Percentiles rank a stretch among this genome's conserved stretches.
phyloP scores from a whole-genome alignment of 352 stramenopile genomes.

The Paralagenidium karlingii region DNA sequence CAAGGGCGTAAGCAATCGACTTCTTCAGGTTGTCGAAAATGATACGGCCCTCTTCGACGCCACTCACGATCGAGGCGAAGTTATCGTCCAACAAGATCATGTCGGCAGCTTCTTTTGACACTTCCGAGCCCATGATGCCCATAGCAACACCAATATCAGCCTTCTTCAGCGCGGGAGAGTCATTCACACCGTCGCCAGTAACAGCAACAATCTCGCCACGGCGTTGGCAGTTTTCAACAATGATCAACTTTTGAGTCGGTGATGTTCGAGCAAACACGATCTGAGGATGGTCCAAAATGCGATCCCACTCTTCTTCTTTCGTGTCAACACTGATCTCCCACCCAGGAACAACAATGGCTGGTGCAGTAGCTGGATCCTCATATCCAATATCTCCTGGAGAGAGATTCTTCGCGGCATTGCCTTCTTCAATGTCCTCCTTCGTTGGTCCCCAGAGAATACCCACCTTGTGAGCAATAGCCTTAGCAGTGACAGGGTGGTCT shows the following conservation, averaged over 20 bases:
- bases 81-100: slow-evolving; percentile 95
- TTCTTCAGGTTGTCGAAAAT: slow-evolving; percentile 91
- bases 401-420: slow-evolving; percentile 9
- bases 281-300: slow-evolving; percentile 32
- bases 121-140: slow-evolving; percentile 86
- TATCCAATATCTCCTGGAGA: slow-evolving; percentile 14
- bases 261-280: slow-evolving; percentile 87
- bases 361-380: slow-evolving; percentile 18
- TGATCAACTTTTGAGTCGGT: slow-evolving; percentile 79
- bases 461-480: slow-evolving; percentile 63
- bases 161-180: slow-evolving; percentile 46
- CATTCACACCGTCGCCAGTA: slow-evolving; percentile 72
- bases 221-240: slow-evolving; percentile 67
- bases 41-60: slow-evolving; percentile 89
- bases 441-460: slow-evolving; percentile 44
- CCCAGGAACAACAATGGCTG: slow-evolving; percentile 38
- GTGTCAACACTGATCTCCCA: slow-evolving; percentile 22
- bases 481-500: slow-evolving; percentile 66
- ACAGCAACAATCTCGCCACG: slow-evolving; percentile 61
- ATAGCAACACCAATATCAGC: slow-evolving; percentile 93
- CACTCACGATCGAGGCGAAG: slow-evolving; percentile 93
- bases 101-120: slow-evolving; percentile 79
- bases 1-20: slow-evolving; percentile 68
- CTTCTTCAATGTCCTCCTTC: slow-evolving; percentile 18
- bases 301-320: slow-evolving; percentile 34